phyloP scores from a whole-genome alignment of 208 protist genomes.

The Crithidia expoeki region DNA sequence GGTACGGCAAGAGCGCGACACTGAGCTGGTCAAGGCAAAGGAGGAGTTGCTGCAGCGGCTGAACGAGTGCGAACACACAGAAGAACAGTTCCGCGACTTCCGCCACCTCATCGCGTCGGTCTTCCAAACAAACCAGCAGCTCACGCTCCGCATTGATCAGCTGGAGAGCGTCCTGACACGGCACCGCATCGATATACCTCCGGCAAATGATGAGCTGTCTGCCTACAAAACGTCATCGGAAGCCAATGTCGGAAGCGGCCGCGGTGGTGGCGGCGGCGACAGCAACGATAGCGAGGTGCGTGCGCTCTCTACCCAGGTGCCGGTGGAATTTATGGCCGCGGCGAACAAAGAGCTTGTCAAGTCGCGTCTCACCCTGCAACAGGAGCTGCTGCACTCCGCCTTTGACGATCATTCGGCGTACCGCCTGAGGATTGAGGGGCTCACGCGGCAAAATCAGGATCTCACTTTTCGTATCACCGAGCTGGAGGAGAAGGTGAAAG shows the following conservation, averaged over 20 bases:
- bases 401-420: slow-evolving; percentile 78
- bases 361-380: slow-evolving; percentile 65
- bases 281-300: background rate
- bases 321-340: slow-evolving; percentile 59
- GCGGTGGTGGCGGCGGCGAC: slow-evolving; percentile 7
- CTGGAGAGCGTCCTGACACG: slow-evolving; percentile 51
- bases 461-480: slow-evolving; percentile 45
- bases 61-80: slow-evolving; percentile 66
- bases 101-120: slow-evolving; percentile 76
- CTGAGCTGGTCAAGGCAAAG: slow-evolving; percentile 62
- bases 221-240: slow-evolving; percentile 41
- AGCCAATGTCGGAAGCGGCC: background rate
- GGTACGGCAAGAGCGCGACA: slow-evolving; percentile 64
- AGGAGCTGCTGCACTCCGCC: slow-evolving; percentile 67
- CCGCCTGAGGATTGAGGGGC: slow-evolving; percentile 58
- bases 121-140: slow-evolving; percentile 70
- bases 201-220: slow-evolving; percentile 41
- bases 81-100: slow-evolving; percentile 74
- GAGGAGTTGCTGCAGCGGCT: slow-evolving; percentile 58
- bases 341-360: slow-evolving; percentile 59
- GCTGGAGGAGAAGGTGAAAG: slow-evolving; percentile 49
- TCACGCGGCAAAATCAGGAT: slow-evolving; percentile 52
- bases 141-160: slow-evolving; percentile 65
- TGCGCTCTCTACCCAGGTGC: slow-evolving; percentile 27
- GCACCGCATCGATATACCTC: slow-evolving; percentile 65